phyloP scores from a whole-genome alignment of 2,329 filamentous ascomycete genomes.

The Ophiognomonia clavigignenti-juglandacearum region DNA sequence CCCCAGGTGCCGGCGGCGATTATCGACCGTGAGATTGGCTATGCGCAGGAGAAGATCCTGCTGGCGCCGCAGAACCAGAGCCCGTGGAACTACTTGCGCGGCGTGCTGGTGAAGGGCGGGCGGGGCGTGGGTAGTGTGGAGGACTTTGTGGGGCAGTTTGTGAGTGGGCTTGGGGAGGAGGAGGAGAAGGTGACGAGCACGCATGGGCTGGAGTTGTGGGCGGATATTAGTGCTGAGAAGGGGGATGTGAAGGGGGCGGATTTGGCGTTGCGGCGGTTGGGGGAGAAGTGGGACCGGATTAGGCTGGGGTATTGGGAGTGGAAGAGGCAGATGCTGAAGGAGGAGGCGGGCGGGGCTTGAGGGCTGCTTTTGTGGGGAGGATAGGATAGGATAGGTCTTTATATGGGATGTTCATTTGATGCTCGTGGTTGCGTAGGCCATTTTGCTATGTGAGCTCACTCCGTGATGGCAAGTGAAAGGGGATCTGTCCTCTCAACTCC shows the following conservation, averaged over 20 bases:
- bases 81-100: slow-evolving; percentile 87
- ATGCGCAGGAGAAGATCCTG: slow-evolving; percentile 66
- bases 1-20: slow-evolving; percentile 55
- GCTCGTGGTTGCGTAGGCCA: too few relatives aligned
- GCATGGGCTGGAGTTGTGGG: slow-evolving; percentile 66
- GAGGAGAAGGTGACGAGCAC: slow-evolving; percentile 54
- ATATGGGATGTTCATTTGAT: not conserved
- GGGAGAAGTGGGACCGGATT: slow-evolving; percentile 85
- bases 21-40: slow-evolving; percentile 70
- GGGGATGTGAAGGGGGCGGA: slow-evolving; percentile 59
- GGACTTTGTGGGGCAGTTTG: slow-evolving; percentile 47
- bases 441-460: too few relatives aligned
- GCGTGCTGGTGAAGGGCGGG: slow-evolving; percentile 64
- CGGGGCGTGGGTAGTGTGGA: slow-evolving; percentile 40
- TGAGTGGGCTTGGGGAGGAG: slow-evolving; percentile 39
- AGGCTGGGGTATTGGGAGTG: slow-evolving; percentile 91
- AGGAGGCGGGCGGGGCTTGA: slow-evolving; percentile 6
- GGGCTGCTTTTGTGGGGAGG: not conserved
- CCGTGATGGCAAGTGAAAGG: too few relatives aligned
- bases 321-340: slow-evolving; percentile 45
- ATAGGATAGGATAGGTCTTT: not conserved
- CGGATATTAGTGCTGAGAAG: slow-evolving; percentile 59
- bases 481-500: too few relatives aligned
- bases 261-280: slow-evolving; percentile 67
- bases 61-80: slow-evolving; percentile 90